Percentiles rank a stretch among this genome's conserved stretches.
Conservation (phyloP, 2,329 filamentous ascomycete genomes). For the Aspergillus aculeatus region DNA sequence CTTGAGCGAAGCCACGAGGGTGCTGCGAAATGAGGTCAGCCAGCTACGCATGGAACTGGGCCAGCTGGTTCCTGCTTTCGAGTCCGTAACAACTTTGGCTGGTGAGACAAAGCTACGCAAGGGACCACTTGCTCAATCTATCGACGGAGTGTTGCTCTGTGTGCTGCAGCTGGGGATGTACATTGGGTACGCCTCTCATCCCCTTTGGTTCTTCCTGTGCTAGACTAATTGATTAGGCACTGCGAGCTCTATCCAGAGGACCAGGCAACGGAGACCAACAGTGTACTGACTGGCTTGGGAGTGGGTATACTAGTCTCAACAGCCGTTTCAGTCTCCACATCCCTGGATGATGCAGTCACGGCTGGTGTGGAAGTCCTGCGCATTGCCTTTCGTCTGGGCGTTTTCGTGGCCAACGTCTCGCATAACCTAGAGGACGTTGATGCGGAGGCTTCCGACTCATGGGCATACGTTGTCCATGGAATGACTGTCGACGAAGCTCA, state of each 20-base stretch:
- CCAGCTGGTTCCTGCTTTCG: slow-evolving; percentile 22
- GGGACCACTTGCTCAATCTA: slow-evolving; percentile 43
- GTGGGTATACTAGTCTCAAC: slow-evolving; percentile 47
- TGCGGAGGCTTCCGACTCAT: neutral
- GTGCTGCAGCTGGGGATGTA: slow-evolving; percentile 43
- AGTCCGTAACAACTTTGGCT: slow-evolving; percentile 11
- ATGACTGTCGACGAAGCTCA: slow-evolving; percentile 9
- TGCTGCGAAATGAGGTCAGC: slow-evolving; percentile 42
- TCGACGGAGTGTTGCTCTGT: slow-evolving; percentile 48
- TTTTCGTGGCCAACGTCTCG: slow-evolving; percentile 45
- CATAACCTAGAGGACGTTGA: slow-evolving; percentile 36
- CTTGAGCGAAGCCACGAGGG: slow-evolving; percentile 41
- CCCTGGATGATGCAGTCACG: slow-evolving; percentile 41
- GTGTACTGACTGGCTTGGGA: slow-evolving; percentile 43
- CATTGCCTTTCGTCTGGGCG: slow-evolving; percentile 49
- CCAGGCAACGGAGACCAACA: slow-evolving; percentile 20
- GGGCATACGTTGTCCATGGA: slow-evolving; percentile 13
- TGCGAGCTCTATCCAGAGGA: neutral
- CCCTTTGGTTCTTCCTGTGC: too few species aligned
- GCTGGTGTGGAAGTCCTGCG: slow-evolving; percentile 46
- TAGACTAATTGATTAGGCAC: neutral
- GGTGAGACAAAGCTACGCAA: slow-evolving; percentile 33
- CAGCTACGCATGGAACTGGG: slow-evolving; percentile 19
- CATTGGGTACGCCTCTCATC: slow-evolving; percentile 43
- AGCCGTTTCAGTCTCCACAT: slow-evolving; percentile 44